Evolutionary conservation across 768 basidiomycete genomes (phyloP), one percentile per base, ranked within the genome.

Genomic region (Ramaria rubella): DNA sequence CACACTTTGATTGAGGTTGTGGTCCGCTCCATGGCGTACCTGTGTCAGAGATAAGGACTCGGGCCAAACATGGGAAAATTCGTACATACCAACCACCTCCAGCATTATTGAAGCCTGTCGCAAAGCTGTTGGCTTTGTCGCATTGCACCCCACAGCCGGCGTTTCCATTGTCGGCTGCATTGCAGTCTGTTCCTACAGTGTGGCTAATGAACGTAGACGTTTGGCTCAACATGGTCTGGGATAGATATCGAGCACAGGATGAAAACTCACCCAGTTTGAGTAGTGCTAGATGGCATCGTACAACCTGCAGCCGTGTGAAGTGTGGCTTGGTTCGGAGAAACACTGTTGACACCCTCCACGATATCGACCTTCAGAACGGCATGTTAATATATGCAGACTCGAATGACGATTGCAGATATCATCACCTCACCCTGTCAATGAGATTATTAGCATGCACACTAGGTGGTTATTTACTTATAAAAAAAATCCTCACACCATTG

Each of bases 11-110:
- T 81, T 64, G 75, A 80, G 4, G 64, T 63, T 23, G 67, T 59
- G 0, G 83, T 83, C 33, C 84, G 76, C 64, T 86, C 82, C 63
- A 85, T 72, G 0, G 83, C 85, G 66, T 75, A 85, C 72, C 73
- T 76, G 17, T 7, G 12, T n/a, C n/a, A n/a, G n/a, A n/a, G n/a
- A n/a, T n/a, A n/a, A n/a, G 36, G 17, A 27, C 30, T 17, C 59
- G 34, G 7, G 14, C 36, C 19, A 21, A 24, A 30, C 38, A 7
- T 15, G 31, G 43, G 26, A 50, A 12, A 14, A 17, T 21, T 43
- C 31, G 17, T 3, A 64, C 74, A 36, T 66, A 84, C 81, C 79
- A 85, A 59, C 84, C 84, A 21, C 84, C 85, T 5, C 83, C 83
- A 38, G 73, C 73, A 38, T 51, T 58, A 63, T 87, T 86, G 69